These are phyloP conservation scores for Pythium phragmiticola DNA, from an alignment of 352 stramenopile species.

Conservation along the genomic window DNA sequence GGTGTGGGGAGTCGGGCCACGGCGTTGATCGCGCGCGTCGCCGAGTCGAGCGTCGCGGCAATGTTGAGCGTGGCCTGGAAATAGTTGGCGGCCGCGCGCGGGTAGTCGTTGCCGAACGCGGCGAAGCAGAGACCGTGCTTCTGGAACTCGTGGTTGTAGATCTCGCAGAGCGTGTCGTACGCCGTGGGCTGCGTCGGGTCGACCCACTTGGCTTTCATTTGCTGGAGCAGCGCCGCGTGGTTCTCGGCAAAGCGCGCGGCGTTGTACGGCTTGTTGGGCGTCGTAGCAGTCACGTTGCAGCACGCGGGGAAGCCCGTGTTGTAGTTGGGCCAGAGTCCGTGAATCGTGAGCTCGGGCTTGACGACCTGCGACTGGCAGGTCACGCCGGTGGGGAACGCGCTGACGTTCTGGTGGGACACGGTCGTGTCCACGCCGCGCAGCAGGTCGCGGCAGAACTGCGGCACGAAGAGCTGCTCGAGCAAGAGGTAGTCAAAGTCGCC, in stretches of 20 bases:
- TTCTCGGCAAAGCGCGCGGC: constrained; percentile 40
- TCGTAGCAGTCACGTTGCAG: constrained; percentile 63
- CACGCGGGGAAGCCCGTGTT: constrained; percentile 67
- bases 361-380: constrained; percentile 39
- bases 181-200: constrained; percentile 54
- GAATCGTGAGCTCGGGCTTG: constrained; percentile 66
- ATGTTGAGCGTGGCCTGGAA: constrained; percentile 61
- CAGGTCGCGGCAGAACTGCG: constrained; percentile 80
- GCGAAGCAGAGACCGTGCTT: constrained; percentile 81
- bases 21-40: constrained; percentile 49
- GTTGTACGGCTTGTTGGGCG: constrained; percentile 63
- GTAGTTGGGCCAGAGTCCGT: constrained; percentile 81
- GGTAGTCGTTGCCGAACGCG: constrained; percentile 47
- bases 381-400: constrained; percentile 53
- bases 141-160: constrained; percentile 85
- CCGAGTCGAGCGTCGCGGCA: constrained; percentile 33
- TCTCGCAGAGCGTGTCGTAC: constrained; percentile 69
- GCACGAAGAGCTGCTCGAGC: constrained; percentile 78
- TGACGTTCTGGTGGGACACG: constrained; percentile 80
- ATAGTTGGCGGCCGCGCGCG: constrained; percentile 58
- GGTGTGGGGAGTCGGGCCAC: constrained; percentile 27
- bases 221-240: constrained; percentile 45
- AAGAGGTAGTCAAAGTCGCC: constrained; percentile 78
- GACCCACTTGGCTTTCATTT: constrained; percentile 66
- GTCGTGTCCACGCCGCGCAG: constrained; percentile 67